These are phyloP conservation scores for Chloromonas sp. DNA, from an alignment of 163 green algal species.

Conservation along the genomic window DNA sequence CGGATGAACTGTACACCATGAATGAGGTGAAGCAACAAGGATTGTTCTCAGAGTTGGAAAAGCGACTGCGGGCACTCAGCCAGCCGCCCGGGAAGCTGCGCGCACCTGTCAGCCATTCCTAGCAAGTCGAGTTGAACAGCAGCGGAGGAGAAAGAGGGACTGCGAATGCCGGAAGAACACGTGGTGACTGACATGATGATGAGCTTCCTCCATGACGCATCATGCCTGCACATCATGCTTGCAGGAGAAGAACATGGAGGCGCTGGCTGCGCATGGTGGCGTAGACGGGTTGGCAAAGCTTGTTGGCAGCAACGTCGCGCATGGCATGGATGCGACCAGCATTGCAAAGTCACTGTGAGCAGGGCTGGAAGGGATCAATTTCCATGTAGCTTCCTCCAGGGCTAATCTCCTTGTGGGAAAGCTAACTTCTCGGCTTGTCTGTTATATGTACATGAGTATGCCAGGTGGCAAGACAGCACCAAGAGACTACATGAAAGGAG, in stretches of 20 bases:
- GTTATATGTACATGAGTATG: not conserved
- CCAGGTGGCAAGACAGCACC: not conserved
- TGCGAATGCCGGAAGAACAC: not conserved
- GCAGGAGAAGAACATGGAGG: conserved; percentile 65
- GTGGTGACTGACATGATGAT: not conserved
- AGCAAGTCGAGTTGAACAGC: too few relatives aligned
- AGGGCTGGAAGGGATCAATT: too few relatives aligned
- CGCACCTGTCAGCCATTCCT: not conserved
- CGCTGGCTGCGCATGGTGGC: conserved; percentile 48
- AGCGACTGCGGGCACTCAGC: not conserved
- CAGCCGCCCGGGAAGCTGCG: not conserved
- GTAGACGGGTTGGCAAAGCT: conserved; percentile 48
- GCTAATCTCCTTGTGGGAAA: too few relatives aligned
- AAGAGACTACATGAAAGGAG: not conserved
- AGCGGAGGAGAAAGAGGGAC: too few relatives aligned
- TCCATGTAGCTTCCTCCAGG: too few relatives aligned
- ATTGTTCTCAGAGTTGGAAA: not conserved
- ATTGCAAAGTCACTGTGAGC: not conserved
- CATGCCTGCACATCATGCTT: not conserved
- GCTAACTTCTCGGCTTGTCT: not conserved
- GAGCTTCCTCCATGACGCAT: not conserved
- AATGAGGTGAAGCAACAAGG: not conserved
- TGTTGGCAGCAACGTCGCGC: conserved; percentile 39
- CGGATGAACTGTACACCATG: not conserved
- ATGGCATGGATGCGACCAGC: conserved; percentile 43